Conservation (phyloP, 2,329 filamentous ascomycete genomes). For the Penicillium freii region DNA sequence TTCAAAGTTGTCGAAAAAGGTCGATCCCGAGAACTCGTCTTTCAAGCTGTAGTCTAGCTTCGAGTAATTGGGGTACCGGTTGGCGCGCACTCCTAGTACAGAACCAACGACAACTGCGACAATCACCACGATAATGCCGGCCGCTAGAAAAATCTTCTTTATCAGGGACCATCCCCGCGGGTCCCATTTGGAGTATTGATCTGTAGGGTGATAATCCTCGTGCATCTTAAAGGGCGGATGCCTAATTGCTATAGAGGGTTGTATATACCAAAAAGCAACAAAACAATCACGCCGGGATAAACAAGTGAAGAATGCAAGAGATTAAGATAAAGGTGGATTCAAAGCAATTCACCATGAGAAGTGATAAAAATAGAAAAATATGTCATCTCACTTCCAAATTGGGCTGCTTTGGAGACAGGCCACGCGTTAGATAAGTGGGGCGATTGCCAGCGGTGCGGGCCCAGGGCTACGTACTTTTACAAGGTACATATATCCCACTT, state of each 20-base stretch:
- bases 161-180: slow-evolving; percentile 10
- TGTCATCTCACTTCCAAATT: background rate
- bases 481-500: background rate
- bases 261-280: background rate
- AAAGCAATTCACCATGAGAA: background rate
- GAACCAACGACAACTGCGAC: slow-evolving; percentile 47
- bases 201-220: background rate
- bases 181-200: slow-evolving; percentile 8
- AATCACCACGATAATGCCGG: slow-evolving; percentile 32
- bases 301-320: background rate
- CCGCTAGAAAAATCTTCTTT: slow-evolving; percentile 5
- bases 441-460: background rate
- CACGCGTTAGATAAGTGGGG: slow-evolving; percentile 11
- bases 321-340: too few relatives aligned
- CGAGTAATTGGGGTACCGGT: slow-evolving; percentile 36
- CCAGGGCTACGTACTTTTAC: too few relatives aligned
- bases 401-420: background rate
- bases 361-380: background rate
- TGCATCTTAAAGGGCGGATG: background rate
- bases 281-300: background rate
- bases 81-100: slow-evolving; percentile 36
- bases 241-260: background rate
- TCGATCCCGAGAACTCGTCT: slow-evolving; percentile 40
- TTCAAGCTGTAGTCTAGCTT: slow-evolving; percentile 36
- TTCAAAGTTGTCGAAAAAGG: slow-evolving; percentile 47